Evolutionary conservation across 768 basidiomycete genomes (phyloP).

Genomic region (Pleurotus cornucopiae): DNA sequence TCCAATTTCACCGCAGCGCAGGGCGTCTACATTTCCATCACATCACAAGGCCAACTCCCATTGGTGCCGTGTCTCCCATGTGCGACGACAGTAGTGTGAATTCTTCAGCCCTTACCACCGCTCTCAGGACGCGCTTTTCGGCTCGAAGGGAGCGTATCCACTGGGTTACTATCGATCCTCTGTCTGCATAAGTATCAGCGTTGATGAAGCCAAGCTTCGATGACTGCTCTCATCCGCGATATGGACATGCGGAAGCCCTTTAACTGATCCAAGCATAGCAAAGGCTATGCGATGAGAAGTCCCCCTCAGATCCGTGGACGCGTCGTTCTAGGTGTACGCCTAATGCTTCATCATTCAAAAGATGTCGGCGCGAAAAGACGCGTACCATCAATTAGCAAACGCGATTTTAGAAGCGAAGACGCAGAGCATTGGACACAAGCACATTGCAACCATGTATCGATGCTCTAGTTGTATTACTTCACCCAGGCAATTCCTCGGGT

Average conservation of each 20-base stretch:
- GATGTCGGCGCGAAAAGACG: slow-evolving; percentile 47
- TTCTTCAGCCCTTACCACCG: neutral
- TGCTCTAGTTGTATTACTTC: too few relatives aligned
- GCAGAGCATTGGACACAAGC: too few relatives aligned
- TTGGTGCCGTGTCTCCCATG: neutral
- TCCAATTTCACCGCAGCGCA: too few relatives aligned
- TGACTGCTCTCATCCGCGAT: neutral
- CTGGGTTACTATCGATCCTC: neutral
- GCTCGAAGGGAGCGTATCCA: neutral
- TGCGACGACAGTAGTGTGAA: neutral
- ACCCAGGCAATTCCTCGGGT: too few relatives aligned
- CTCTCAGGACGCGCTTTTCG: neutral
- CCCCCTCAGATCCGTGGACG: neutral
- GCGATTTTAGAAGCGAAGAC: too few relatives aligned
- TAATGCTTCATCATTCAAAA: slow-evolving; percentile 8
- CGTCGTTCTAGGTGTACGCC: neutral
- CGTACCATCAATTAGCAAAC: slow-evolving; percentile 17
- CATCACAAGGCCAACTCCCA: neutral
- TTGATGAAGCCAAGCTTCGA: neutral
- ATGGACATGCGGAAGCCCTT: neutral
- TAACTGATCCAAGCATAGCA: neutral
- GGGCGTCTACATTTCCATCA: too few relatives aligned
- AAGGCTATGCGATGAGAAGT: neutral
- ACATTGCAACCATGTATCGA: too few relatives aligned
- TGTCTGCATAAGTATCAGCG: neutral